phyloP scores from a whole-genome alignment of 768 basidiomycete genomes.

The Pilatotrama ljubarskyi region DNA sequence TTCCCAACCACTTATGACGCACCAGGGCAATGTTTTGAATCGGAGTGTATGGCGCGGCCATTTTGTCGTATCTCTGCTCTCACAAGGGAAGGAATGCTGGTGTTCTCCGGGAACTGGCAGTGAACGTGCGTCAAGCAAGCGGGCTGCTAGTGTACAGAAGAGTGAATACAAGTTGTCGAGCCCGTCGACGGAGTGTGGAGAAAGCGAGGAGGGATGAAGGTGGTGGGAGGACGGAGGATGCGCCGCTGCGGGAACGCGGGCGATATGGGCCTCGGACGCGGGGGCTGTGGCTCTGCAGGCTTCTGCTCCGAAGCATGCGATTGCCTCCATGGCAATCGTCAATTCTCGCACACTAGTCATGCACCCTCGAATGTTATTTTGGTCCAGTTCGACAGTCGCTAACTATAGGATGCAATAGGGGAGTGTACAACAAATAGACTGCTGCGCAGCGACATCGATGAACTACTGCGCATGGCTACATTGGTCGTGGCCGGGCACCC shows the following conservation, averaged over 20 bases:
- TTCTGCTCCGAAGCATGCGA: neutral
- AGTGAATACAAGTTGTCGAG: slow-evolving; percentile 26
- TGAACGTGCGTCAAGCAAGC: slow-evolving; percentile 17
- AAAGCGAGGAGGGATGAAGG: slow-evolving; percentile 12
- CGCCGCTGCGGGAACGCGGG: slow-evolving; percentile 10
- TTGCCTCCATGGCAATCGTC: slow-evolving; percentile 18
- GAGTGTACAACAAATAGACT: neutral
- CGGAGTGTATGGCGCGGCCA: slow-evolving; percentile 18
- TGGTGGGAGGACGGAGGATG: slow-evolving; percentile 1
- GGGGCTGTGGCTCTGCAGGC: slow-evolving; percentile 15
- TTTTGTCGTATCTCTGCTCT: slow-evolving; percentile 8
- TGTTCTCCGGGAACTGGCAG: slow-evolving; percentile 15
- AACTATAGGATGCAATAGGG: neutral
- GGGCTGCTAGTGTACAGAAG: slow-evolving; percentile 23
- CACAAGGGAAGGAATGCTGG: neutral
- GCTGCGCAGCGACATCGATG: neutral
- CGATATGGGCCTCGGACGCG: slow-evolving; percentile 4
- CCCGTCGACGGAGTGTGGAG: slow-evolving; percentile 27
- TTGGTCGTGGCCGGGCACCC: neutral
- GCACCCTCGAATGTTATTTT: slow-evolving; percentile 8
- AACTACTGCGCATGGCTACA: slow-evolving; percentile 2
- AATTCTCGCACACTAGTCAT: neutral
- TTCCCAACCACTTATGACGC: neutral
- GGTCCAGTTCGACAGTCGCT: neutral
- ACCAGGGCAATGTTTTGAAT: slow-evolving; percentile 19